Conservation (phyloP, 2,329 filamentous ascomycete species). For the Trichoderma afroharzianum region DNA sequence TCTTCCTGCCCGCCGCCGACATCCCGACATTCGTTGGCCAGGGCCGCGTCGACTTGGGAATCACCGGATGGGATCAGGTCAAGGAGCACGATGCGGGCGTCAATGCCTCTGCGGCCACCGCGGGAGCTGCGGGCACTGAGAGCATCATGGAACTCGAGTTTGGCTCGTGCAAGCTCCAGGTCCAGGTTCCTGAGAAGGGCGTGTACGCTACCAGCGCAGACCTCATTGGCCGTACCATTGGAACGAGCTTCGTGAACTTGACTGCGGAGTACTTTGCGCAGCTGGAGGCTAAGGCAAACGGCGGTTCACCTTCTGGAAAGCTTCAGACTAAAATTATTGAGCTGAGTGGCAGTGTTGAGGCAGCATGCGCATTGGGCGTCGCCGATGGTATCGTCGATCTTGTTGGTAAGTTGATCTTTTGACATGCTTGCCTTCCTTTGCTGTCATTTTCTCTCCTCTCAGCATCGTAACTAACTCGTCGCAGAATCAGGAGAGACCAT, state of each 20-base stretch:
- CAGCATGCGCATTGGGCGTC: conserved; percentile 90
- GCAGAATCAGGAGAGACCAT: conserved; percentile 96
- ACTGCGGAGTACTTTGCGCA: conserved; percentile 78
- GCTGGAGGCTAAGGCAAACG: conserved; percentile 58
- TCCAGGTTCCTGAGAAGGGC: conserved; percentile 92
- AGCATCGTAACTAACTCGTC: not conserved
- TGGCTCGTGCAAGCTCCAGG: conserved; percentile 86
- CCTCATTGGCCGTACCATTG: conserved; percentile 86
- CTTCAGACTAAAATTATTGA: conserved; percentile 87
- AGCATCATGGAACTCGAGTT: conserved; percentile 90
- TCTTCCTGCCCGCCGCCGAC: conserved; percentile 95
- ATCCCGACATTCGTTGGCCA: conserved; percentile 97
- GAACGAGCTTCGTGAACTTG: conserved; percentile 89
- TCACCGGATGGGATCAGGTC: conserved; percentile 91
- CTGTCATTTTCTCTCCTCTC: not conserved
- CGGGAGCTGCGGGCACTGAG: conserved; percentile 61
- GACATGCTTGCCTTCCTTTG: not conserved
- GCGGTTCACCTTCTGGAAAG: conserved; percentile 41
- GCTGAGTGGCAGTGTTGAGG: conserved; percentile 94
- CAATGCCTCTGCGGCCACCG: conserved; percentile 42
- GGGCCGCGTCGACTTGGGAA: conserved; percentile 88
- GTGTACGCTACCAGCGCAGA: conserved; percentile 65
- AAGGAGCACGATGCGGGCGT: conserved; percentile 77
- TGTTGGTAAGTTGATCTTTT: conserved; percentile 64
- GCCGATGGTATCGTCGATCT: conserved; percentile 97